A percentile compares a stretch with the other conserved stretches of the same genome.
These are phyloP conservation scores for Microbotryomycetes sp. DNA, from an alignment of 1,284 basidiomycete species.

Conservation along the genomic window DNA sequence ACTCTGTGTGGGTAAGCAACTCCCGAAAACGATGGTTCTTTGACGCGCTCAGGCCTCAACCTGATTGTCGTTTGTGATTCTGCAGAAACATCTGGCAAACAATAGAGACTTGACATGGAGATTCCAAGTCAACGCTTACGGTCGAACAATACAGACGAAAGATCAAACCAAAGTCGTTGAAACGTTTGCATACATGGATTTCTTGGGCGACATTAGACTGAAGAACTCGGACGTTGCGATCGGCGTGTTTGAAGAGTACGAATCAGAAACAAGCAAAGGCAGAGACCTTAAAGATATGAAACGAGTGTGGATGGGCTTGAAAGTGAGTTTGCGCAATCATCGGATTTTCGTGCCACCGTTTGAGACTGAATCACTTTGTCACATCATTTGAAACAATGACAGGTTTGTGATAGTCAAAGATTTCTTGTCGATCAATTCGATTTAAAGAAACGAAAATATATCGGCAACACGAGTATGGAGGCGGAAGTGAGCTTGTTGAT, in stretches of 20 bases:
- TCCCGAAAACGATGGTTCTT: constrained; percentile 1
- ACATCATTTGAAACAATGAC: neutral
- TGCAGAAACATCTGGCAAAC: constrained; percentile 53
- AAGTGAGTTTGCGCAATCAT: too few species aligned
- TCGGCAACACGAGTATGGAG: constrained; percentile 98
- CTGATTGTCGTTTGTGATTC: too few species aligned
- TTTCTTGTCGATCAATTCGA: constrained; percentile 47
- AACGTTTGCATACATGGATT: constrained; percentile 76
- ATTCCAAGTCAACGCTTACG: constrained; percentile 69
- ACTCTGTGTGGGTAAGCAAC: constrained; percentile 26
- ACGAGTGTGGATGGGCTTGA: constrained; percentile 26
- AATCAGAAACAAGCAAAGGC: constrained; percentile 35
- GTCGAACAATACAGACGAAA: constrained; percentile 62
- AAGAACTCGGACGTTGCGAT: constrained; percentile 70
- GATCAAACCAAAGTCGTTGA: constrained; percentile 51
- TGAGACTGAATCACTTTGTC: too few species aligned
- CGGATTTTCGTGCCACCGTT: too few species aligned
- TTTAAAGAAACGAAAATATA: constrained; percentile 84
- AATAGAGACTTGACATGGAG: constrained; percentile 66
- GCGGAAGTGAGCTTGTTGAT: constrained; percentile 88
- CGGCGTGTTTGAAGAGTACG: constrained; percentile 86
- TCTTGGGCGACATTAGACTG: constrained; percentile 76
- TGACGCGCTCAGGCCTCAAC: neutral
- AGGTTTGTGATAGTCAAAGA: constrained; percentile 37
- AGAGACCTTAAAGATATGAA: constrained; percentile 4